These are phyloP conservation scores for Trichaptum fuscoviolaceum DNA, from an alignment of 768 basidiomycete species.

Conservation along the genomic window DNA sequence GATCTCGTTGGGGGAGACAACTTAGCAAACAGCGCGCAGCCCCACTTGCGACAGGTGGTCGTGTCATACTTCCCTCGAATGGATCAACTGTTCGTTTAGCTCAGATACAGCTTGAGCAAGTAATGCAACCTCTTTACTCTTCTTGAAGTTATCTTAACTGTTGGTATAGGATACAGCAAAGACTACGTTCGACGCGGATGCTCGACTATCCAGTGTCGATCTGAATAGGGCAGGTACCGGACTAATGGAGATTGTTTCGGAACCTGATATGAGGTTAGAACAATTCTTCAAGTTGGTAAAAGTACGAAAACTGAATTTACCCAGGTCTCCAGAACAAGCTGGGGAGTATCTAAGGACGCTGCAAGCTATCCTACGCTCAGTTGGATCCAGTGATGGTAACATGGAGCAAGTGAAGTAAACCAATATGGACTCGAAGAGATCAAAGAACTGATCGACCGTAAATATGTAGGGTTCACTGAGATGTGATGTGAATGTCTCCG, in stretches of 20 bases:
- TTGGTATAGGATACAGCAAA: constrained; percentile 83
- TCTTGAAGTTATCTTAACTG: constrained; percentile 8
- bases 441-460: constrained; percentile 5
- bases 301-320: background rate
- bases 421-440: constrained; percentile 4
- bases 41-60: constrained; percentile 70
- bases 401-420: constrained; percentile 81
- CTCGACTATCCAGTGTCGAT: constrained; percentile 61
- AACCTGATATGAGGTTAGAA: constrained; percentile 74
- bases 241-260: constrained; percentile 93
- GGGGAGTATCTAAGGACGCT: constrained; percentile 79
- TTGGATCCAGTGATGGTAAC: constrained; percentile 90
- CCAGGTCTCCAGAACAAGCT: constrained; percentile 81
- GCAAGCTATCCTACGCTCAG: constrained; percentile 72
- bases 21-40: constrained; percentile 38
- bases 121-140: constrained; percentile 26
- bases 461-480: constrained; percentile 79
- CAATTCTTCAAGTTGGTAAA: background rate
- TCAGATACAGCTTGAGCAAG: constrained; percentile 96
- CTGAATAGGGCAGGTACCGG: constrained; percentile 87
- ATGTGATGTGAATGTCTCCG: constrained; percentile 94
- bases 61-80: constrained; percentile 39
- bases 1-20: background rate
- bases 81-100: constrained; percentile 67
- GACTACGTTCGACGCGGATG: constrained; percentile 55